phyloP scores from a whole-genome alignment of 148 eudicot genomes.

The Beta vulgaris region DNA sequence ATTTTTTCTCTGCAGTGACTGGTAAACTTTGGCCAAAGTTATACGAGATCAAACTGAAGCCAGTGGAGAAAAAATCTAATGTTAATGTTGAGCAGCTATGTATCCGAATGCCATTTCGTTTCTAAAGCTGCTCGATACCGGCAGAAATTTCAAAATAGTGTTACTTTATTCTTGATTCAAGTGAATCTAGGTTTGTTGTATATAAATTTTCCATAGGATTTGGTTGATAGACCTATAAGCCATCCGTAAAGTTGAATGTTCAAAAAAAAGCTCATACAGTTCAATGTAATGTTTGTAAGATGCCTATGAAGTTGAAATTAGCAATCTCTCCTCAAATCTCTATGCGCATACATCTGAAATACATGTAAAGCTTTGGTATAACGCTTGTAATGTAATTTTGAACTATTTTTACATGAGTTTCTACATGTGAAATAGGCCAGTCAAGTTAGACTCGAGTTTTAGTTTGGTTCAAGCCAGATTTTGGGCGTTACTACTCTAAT shows the following conservation, averaged over 20 bases:
- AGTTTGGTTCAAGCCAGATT: no score
- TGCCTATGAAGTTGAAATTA: neutral
- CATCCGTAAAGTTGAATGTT: neutral
- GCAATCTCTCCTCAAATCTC: neutral
- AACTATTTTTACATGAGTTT: no score
- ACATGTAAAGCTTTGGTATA: neutral
- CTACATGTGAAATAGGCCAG: no score
- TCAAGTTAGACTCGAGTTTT: neutral
- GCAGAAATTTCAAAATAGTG: neutral
- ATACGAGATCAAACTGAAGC: conserved; percentile 75
- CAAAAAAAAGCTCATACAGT: neutral
- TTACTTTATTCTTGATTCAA: neutral
- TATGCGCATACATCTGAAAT: neutral
- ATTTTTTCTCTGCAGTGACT: conserved; percentile 50
- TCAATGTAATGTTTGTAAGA: neutral
- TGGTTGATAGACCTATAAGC: neutral
- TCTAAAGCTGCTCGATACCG: conserved; percentile 19
- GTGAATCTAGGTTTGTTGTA: neutral
- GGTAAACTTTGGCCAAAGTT: conserved; percentile 97
- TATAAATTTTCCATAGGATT: neutral
- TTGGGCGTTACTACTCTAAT: no score
- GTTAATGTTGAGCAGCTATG: conserved; percentile 48
- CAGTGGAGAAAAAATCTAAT: conserved; percentile 29
- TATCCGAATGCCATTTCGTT: conserved; percentile 38
- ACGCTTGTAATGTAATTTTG: no score